Evolutionary conservation across 2,329 filamentous ascomycete genomes (phyloP), one percentile per base, ranked within the genome.

Genomic region (Seiridium cupressi): DNA sequence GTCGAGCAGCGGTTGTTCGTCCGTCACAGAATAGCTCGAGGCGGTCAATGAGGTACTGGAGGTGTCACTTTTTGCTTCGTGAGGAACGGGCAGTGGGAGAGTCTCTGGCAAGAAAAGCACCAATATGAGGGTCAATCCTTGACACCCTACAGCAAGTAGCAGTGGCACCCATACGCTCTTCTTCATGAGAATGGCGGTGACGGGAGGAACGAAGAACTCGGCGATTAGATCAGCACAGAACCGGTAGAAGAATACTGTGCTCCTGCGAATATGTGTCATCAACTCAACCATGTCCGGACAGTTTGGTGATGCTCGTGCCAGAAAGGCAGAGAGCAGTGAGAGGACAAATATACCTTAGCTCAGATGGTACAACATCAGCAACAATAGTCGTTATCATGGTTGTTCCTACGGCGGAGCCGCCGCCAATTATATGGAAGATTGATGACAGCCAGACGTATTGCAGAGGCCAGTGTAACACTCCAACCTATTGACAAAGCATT

Each of bases 201-300:
- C 31, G 34, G 54, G 54, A 26, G 54, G 32, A 32, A 47, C 44
- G 11, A 57, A 6, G 18, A 57, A 38, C 1, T 57, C 54, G 1
- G 54, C 54, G 4, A 57, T 34, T 38, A 57, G 13, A 38, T 44
- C 42, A 11, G 54, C 31, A n/a, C 54, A 57, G 13, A 57, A 57
- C 9, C 54, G 54, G 34, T 57, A 57, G 31, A 57, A 18, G 35
- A 57, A 57, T 32, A 47, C 54, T 6, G 54, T 57, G 34, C 40
- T 44, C 35, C 54, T 57, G 34, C 11, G 31, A 38, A 38, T 51
- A 34, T 13, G 5, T 13, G 11, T 38, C 8, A 9, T n/a, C 35
- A 54, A n/a, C 13, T n/a, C 5, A 36, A 40, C 6, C 13, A 26
- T 7, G 31, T 51, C 6, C 11, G n/a, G 31, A 32, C 47, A 13